phyloP scores from a whole-genome alignment of 1,139 yeast genomes.

The Yamadazyma siamensis region DNA sequence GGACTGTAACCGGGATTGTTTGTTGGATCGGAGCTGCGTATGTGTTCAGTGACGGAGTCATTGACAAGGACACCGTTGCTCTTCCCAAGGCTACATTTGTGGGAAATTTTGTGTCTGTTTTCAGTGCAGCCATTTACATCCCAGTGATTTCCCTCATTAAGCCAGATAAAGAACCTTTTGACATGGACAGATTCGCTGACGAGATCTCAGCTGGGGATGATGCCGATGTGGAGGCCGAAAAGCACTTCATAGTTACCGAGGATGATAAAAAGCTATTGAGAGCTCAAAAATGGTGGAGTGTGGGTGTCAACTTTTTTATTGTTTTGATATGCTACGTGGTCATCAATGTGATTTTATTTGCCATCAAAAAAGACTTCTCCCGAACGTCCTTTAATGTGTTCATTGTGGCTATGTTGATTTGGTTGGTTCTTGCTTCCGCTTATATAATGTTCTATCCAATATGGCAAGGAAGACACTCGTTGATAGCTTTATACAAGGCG shows the following conservation, averaged over 20 bases:
- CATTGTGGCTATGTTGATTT: constrained; percentile 28
- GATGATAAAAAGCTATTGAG: constrained; percentile 18
- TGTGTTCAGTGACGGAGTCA: constrained; percentile 19
- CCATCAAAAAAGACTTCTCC: constrained; percentile 26
- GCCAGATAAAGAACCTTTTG: constrained; percentile 23
- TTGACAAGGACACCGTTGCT: constrained; percentile 21
- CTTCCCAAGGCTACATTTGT: constrained; percentile 27
- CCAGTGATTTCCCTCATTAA: constrained; percentile 22
- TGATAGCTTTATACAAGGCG: constrained; percentile 4
- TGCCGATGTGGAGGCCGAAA: constrained; percentile 25
- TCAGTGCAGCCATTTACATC: constrained; percentile 21
- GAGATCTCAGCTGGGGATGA: constrained; percentile 30
- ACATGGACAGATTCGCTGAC: constrained; percentile 15
- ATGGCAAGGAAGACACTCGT: constrained; percentile 26
- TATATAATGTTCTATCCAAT: constrained; percentile 35
- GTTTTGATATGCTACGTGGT: constrained; percentile 26
- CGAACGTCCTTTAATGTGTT: constrained; percentile 27
- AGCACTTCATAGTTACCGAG: constrained; percentile 19
- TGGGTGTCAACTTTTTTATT: constrained; percentile 20
- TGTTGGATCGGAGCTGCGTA: constrained; percentile 42
- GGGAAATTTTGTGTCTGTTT: constrained; percentile 32
- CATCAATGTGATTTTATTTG: constrained; percentile 21
- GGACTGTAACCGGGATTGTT: constrained; percentile 41
- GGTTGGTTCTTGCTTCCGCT: constrained; percentile 27
- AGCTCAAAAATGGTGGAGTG: constrained; percentile 20